These are phyloP conservation scores for Aspergillus vadensis DNA, from an alignment of 2,329 filamentous ascomycete genomes.

Conservation along the genomic window DNA sequence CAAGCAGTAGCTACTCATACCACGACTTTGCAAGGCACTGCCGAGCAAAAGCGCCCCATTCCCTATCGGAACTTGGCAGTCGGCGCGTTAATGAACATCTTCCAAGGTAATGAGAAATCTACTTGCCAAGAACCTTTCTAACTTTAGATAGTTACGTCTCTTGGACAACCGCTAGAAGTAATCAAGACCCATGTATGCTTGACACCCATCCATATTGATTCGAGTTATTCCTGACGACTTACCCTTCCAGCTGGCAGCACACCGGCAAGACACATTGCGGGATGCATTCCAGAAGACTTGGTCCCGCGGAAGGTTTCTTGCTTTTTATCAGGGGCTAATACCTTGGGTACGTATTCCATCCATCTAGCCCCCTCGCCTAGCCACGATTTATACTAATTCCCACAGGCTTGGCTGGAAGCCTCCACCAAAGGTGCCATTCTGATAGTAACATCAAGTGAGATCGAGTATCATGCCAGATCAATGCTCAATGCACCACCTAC, in stretches of 20 bases:
- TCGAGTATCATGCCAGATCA: constrained; percentile 81
- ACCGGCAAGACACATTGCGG: constrained; percentile 2
- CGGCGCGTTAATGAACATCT: constrained; percentile 9
- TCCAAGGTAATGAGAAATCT: background rate
- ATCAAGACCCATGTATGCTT: constrained; percentile 9
- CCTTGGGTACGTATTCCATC: constrained; percentile 1
- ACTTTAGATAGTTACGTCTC: background rate
- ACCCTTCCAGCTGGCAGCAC: background rate
- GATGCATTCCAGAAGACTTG: constrained; percentile 7
- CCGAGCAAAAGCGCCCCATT: constrained; percentile 7
- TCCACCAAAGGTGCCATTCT: constrained; percentile 97
- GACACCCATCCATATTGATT: too few species aligned
- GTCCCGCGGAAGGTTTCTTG: background rate
- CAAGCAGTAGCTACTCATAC: background rate
- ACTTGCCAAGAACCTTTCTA: background rate
- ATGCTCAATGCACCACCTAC: constrained; percentile 1
- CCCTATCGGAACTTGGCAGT: constrained; percentile 10
- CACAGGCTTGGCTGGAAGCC: constrained; percentile 87
- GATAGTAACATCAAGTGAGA: constrained; percentile 94
- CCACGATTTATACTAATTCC: background rate
- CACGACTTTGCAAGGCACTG: background rate
- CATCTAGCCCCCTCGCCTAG: background rate
- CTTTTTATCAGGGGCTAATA: constrained; percentile 12
- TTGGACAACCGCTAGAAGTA: constrained; percentile 9
- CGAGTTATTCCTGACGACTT: too few species aligned